Base-by-base conservation (phyloP, 345 rosid species). In the Citrus medica region DNA sequence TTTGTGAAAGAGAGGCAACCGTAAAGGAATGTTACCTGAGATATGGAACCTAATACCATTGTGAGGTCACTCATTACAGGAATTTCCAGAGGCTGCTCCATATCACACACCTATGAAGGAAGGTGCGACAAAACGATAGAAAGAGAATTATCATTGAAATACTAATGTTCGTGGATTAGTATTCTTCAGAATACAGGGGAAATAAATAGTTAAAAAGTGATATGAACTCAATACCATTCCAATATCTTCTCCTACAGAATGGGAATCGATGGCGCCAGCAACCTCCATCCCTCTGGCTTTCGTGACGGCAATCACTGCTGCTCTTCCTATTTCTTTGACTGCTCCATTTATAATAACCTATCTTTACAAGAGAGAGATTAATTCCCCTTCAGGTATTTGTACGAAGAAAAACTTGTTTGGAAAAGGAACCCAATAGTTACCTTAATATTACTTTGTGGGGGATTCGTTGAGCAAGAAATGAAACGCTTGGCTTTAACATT, bases 241-340 rank as follows among this genome's bases (percentile, higher is more conserved):
- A 65, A 91, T 83, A 79, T 96, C 98, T 80, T 96, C 92, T 51
- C 99, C 98, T 5, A 89, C 85, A 71, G 89, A 86, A 74, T 76
- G 93, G 71, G 92, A 82, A 77, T 96, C 99, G 19, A 94, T 92
- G 2, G 98, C 98, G 63, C 98, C 97, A 51, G 97, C 97, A 19
- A 96, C 87, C 84, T 95, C 97, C 98, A 95, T 89, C 64, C 99
- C 99, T 85, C 97, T 84, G 69, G 98, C 97, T 80, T 83, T 95
- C 37, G 91, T 92, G 51, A 93, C 91, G 72, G 97, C 97, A 73
- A 88, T 76, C n/a, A 88, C 96, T 7, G 98, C 99, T 5, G 97
- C 97, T 80, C 94, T 79, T 68, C 98, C 99, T 75, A 95, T 92
- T 78, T 95, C 97, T 86, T 95, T 93, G 66, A 98, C 93, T 62